A percentile compares a stretch with the other conserved stretches of the same genome.
phyloP scores from a whole-genome alignment of 768 basidiomycete genomes.

The Russula lepida region DNA sequence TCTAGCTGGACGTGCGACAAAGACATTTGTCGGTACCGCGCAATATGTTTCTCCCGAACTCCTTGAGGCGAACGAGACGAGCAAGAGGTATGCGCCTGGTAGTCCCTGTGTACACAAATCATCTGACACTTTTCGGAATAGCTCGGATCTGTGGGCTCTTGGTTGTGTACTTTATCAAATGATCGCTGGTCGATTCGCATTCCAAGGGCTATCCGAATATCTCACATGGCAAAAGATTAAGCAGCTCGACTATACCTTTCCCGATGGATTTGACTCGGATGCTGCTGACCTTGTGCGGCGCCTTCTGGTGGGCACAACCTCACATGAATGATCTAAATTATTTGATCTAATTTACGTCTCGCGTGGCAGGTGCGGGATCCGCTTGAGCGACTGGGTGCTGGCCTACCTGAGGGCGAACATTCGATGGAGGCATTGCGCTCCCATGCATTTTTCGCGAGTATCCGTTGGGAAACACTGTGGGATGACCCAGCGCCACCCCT shows the following conservation, averaged over 20 bases:
- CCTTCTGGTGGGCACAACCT: slow-evolving; percentile 50
- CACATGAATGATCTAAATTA: neutral
- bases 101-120: neutral
- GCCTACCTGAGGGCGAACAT: slow-evolving; percentile 31
- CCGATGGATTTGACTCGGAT: slow-evolving; percentile 73
- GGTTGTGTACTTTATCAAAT: slow-evolving; percentile 94
- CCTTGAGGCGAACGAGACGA: slow-evolving; percentile 61
- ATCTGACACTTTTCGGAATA: slow-evolving; percentile 26
- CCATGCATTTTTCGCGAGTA: slow-evolving; percentile 52
- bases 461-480: slow-evolving; percentile 63
- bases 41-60: slow-evolving; percentile 89
- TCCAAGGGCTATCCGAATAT: slow-evolving; percentile 86
- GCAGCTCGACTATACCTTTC: slow-evolving; percentile 77
- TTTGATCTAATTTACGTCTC: neutral
- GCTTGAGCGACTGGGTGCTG: slow-evolving; percentile 49
- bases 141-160: slow-evolving; percentile 92
- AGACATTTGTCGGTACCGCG: slow-evolving; percentile 83
- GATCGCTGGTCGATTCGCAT: slow-evolving; percentile 85
- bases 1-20: slow-evolving; percentile 40
- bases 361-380: slow-evolving; percentile 35
- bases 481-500: slow-evolving; percentile 48
- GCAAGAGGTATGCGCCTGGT: slow-evolving; percentile 50
- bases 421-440: slow-evolving; percentile 42
- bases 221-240: slow-evolving; percentile 95
- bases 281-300: slow-evolving; percentile 73